Percentiles rank a stretch among this genome's conserved stretches.
Evolutionary conservation across 106 monocot genomes (phyloP).

Genomic region (Cymbidium sinense): DNA sequence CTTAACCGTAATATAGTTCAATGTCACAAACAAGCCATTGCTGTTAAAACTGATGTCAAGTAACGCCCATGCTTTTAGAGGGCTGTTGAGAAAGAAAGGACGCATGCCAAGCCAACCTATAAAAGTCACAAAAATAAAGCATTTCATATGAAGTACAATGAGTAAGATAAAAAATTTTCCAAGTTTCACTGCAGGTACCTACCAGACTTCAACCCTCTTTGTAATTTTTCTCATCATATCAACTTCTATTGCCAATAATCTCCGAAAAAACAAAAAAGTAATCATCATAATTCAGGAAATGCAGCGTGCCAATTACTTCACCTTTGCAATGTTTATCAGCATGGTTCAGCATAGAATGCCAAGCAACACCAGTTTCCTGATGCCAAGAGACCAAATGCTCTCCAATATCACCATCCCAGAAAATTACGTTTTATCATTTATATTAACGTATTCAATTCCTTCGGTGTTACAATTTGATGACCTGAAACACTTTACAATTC

Average conservation of each 20-base stretch:
- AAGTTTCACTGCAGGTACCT: background rate
- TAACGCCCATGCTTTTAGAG: background rate
- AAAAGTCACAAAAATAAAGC: background rate
- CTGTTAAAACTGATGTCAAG: background rate
- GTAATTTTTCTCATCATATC: slow-evolving; percentile 2
- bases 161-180: background rate
- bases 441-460: slow-evolving; percentile 46
- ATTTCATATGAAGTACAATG: background rate
- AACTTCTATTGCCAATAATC: background rate
- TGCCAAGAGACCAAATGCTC: slow-evolving; percentile 47
- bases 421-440: slow-evolving; percentile 28
- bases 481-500: slow-evolving; percentile 32
- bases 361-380: slow-evolving; percentile 48
- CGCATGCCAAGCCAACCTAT: background rate
- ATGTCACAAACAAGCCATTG: background rate
- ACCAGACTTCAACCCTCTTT: background rate
- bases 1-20: background rate
- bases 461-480: slow-evolving; percentile 7
- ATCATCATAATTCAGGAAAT: slow-evolving; percentile 24
- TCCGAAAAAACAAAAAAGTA: slow-evolving; percentile 1
- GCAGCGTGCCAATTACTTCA: slow-evolving; percentile 37
- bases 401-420: slow-evolving; percentile 27
- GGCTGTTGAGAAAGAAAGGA: background rate
- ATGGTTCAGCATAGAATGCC: slow-evolving; percentile 36
- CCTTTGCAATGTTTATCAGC: slow-evolving; percentile 32